Conservation (phyloP, 768 basidiomycete genomes). For the Arthromyces matolae region DNA sequence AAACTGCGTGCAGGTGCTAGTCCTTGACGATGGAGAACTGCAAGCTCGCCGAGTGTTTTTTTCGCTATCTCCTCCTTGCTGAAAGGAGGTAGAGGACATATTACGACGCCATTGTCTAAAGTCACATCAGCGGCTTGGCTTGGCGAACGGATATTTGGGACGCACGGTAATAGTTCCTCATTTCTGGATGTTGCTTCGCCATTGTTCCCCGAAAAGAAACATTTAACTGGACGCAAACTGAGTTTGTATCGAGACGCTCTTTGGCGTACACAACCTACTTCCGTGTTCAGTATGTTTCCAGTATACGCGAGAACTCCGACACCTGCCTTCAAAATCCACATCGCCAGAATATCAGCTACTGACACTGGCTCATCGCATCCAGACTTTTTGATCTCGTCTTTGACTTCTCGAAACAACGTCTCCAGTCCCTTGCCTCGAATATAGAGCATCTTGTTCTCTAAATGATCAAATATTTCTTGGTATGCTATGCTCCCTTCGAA, state of each 20-base stretch:
- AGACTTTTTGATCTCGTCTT: background rate
- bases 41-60: slow-evolving; percentile 3
- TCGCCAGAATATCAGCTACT: slow-evolving; percentile 6
- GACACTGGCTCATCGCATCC: background rate
- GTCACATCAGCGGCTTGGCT: background rate
- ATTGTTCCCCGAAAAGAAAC: background rate
- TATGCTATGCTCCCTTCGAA: background rate
- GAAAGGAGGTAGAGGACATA: background rate
- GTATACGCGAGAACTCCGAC: too few relatives aligned
- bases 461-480: background rate
- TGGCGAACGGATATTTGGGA: background rate
- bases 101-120: slow-evolving; percentile 5
- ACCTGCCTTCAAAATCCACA: slow-evolving; percentile 7
- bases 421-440: slow-evolving; percentile 1
- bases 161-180: slow-evolving; percentile 1
- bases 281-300: background rate
- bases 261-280: background rate
- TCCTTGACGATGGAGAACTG: slow-evolving; percentile 1
- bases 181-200: background rate
- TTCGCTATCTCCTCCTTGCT: background rate
- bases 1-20: slow-evolving; percentile 1
- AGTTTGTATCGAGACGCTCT: background rate
- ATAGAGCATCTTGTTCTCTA: background rate
- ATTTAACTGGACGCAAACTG: background rate
- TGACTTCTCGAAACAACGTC: background rate